Evolutionary conservation across 345 rosid genomes (phyloP), one percentile per base, ranked within the genome.

Genomic region (Euclidium syriacum): DNA sequence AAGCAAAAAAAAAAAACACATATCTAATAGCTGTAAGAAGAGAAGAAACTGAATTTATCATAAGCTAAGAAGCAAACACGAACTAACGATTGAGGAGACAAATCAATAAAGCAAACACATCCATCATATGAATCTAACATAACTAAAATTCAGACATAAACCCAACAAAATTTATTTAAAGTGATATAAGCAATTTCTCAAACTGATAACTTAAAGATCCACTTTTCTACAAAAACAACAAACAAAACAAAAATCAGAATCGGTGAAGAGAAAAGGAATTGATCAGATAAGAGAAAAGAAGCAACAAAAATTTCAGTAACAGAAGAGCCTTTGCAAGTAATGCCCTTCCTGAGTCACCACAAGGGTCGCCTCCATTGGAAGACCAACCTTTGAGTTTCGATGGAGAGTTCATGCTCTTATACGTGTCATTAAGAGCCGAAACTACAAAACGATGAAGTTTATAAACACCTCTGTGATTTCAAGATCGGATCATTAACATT

Each of bases 171-270:
- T n/a, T n/a, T n/a, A n/a, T n/a, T n/a, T n/a, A n/a, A n/a, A n/a
- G n/a, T n/a, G n/a, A n/a, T n/a, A n/a, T n/a, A n/a, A n/a, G n/a
- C 80, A 94, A 69, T 78, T 83, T 87, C 34, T 75, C 73, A 54
- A 94, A 81, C 74, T 83, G 86, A 75, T 94, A 94, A 46, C 99
- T 96, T 70, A 94, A 47, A 26, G 86, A 77, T 71, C 99, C 99
- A 58, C 69, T 17, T 75, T 79, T 78, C 99, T 90, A 90, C 75
- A 84, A 50, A 35, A 25, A 29, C 23, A 52, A 7, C 19, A 27
- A 18, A 12, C n/a, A n/a, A 23, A 29, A 7, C n/a, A n/a, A n/a
- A n/a, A 6, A 25, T 55, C 10, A 46, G 33, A 62, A 62, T 16
- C 30, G 2, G 23, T 54, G 14, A 4, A 53, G 52, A 17, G 24